Percentiles rank a stretch among this genome's conserved stretches.
Conservation (phyloP, 2,329 filamentous ascomycete genomes). For the Fusarium pseudoanthophilum region DNA sequence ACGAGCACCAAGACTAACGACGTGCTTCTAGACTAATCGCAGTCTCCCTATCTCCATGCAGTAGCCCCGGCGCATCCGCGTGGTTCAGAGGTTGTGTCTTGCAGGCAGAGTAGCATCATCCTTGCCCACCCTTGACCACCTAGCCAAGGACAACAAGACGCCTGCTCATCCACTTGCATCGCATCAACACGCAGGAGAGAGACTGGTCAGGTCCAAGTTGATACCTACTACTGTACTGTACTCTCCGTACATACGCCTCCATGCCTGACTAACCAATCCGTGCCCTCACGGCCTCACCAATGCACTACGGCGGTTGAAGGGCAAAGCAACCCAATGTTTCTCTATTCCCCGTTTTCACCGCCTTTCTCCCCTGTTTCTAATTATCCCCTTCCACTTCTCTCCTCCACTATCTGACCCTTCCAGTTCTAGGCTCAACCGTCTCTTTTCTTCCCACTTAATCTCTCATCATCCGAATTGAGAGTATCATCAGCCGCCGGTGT, state of each 20-base stretch:
- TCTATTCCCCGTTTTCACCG: conserved; percentile 42
- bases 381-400: conserved; percentile 22
- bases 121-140: conserved; percentile 19
- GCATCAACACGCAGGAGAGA: conserved; percentile 23
- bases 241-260: conserved; percentile 3
- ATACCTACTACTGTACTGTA: neutral
- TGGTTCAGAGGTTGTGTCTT: conserved; percentile 41
- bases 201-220: conserved; percentile 20
- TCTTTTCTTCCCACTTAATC: conserved; percentile 36
- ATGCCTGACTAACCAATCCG: conserved; percentile 16
- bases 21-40: conserved; percentile 38
- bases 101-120: conserved; percentile 28
- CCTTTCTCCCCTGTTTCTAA: conserved; percentile 36
- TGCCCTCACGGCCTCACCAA: conserved; percentile 12
- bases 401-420: conserved; percentile 34
- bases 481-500: conserved; percentile 28
- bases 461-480: conserved; percentile 26
- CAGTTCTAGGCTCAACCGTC: conserved; percentile 31
- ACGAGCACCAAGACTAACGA: conserved; percentile 6
- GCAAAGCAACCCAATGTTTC: conserved; percentile 8
- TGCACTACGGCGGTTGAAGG: neutral
- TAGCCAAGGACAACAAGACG: neutral
- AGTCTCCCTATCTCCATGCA: conserved; percentile 31
- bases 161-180: conserved; percentile 34
- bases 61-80: conserved; percentile 39